phyloP scores from a whole-genome alignment of 768 basidiomycete genomes.

The Mycena alexandri region DNA sequence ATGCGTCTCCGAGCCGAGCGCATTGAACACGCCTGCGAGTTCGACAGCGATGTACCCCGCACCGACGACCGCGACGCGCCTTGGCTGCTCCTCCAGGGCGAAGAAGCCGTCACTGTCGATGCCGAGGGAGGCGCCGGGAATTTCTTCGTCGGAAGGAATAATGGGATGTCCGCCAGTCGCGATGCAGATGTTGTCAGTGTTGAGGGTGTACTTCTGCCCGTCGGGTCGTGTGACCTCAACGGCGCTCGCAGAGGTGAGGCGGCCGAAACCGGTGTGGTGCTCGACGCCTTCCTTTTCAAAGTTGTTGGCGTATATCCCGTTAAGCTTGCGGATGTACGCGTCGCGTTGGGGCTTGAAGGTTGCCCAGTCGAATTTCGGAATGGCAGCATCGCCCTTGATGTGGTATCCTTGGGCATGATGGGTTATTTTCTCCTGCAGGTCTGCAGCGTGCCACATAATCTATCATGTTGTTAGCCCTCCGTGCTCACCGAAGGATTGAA shows the following conservation, averaged over 20 bases:
- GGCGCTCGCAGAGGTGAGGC: conserved; percentile 74
- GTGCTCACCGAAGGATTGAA: background rate
- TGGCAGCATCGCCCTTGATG: conserved; percentile 67
- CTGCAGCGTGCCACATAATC: conserved; percentile 99
- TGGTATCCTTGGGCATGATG: conserved; percentile 82
- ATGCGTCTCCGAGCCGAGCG: conserved; percentile 93
- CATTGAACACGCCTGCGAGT: conserved; percentile 93
- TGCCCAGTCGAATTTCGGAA: conserved; percentile 86
- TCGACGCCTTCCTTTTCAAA: conserved; percentile 90
- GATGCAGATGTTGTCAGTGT: conserved; percentile 83
- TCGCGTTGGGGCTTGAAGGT: conserved; percentile 95
- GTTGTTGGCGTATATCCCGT: conserved; percentile 93
- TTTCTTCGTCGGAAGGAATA: conserved; percentile 79
- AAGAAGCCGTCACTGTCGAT: conserved; percentile 98
- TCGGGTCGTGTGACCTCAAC: conserved; percentile 81
- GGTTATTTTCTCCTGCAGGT: conserved; percentile 86
- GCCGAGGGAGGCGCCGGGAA: conserved; percentile 92
- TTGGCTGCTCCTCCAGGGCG: conserved; percentile 89
- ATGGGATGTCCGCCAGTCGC: conserved; percentile 91
- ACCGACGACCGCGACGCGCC: conserved; percentile 93
- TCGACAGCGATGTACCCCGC: conserved; percentile 99
- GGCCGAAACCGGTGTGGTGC: conserved; percentile 83
- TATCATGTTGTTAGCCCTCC: conserved; percentile 45
- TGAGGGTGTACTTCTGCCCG: conserved; percentile 77
- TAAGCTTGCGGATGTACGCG: conserved; percentile 91